A percentile compares a stretch with the other conserved stretches of the same genome.
Conservation (phyloP, 2,329 filamentous ascomycete genomes). For the Teratosphaeria nubilosa region DNA sequence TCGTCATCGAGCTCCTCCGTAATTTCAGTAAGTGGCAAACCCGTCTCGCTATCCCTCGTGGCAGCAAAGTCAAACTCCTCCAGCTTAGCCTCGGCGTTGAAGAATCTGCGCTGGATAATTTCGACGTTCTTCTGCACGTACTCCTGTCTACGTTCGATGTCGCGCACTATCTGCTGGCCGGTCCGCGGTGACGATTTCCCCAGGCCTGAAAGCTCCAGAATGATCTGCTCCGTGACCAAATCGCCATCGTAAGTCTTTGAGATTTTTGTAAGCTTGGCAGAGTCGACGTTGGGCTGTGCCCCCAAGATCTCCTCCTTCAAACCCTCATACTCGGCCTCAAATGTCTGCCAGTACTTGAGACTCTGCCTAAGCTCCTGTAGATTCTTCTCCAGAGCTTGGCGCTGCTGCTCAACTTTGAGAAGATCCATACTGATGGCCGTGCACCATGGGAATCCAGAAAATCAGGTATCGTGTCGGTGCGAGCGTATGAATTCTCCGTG, state of each 20-base stretch:
- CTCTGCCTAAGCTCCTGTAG: constrained; percentile 63
- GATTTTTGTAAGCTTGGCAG: constrained; percentile 28
- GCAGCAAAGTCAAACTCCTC: constrained; percentile 42
- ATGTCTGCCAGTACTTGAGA: constrained; percentile 78
- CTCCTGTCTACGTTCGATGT: constrained; percentile 68
- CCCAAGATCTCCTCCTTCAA: constrained; percentile 70
- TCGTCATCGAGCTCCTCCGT: constrained; percentile 86
- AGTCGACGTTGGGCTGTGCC: constrained; percentile 33
- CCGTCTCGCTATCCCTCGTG: constrained; percentile 47
- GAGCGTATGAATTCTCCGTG: not conserved
- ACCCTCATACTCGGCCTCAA: constrained; percentile 84
- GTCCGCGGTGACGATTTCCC: constrained; percentile 38
- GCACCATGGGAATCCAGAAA: not conserved
- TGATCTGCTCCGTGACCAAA: constrained; percentile 52
- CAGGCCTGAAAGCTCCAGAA: constrained; percentile 44
- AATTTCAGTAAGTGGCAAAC: constrained; percentile 78
- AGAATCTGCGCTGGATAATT: constrained; percentile 63
- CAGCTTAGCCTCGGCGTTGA: constrained; percentile 58
- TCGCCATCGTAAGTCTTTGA: constrained; percentile 52
- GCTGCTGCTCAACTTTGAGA: constrained; percentile 62
- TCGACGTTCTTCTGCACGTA: constrained; percentile 78
- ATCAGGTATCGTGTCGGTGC: too few species aligned
- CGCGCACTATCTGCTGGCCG: constrained; percentile 53
- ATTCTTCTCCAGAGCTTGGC: constrained; percentile 64
- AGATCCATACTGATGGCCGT: constrained; percentile 31